A percentile compares a stretch with the other conserved stretches of the same genome.
phyloP scores from a whole-genome alignment of 2,329 filamentous ascomycete genomes.

The Fusarium xylarioides region DNA sequence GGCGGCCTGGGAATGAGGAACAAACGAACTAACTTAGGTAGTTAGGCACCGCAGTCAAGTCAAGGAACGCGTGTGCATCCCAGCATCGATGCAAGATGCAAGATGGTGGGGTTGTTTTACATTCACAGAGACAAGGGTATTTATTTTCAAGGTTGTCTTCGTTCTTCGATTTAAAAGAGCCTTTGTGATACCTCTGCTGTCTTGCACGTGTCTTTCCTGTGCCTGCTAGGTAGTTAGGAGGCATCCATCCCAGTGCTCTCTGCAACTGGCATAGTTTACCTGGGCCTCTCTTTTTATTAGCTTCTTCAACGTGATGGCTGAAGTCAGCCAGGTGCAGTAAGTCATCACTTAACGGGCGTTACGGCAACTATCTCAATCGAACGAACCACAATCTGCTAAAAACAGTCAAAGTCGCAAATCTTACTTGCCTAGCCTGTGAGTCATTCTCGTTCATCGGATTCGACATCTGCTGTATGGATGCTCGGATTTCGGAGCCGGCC shows the following conservation, averaged over 20 bases:
- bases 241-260: not conserved
- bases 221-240: not conserved
- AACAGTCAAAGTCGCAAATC: conserved; percentile 1
- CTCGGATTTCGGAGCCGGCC: conserved; percentile 36
- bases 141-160: not conserved
- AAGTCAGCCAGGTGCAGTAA: not conserved
- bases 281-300: not conserved
- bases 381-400: conserved; percentile 4
- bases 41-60: not conserved
- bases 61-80: conserved; percentile 22
- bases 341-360: not conserved
- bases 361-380: not conserved
- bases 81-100: conserved; percentile 3
- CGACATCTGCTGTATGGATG: conserved; percentile 1
- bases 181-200: not conserved
- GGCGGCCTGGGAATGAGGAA: not conserved
- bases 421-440: conserved; percentile 19
- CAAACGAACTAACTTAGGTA: not conserved
- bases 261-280: not conserved
- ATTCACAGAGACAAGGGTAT: not conserved
- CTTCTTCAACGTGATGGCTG: not conserved
- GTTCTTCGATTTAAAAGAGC: not conserved
- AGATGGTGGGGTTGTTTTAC: conserved; percentile 18
- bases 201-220: not conserved
- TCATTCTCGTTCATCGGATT: conserved; percentile 25